Conservation (phyloP, 495 filamentous ascomycete species). For the Lophiostoma macrostomum region DNA sequence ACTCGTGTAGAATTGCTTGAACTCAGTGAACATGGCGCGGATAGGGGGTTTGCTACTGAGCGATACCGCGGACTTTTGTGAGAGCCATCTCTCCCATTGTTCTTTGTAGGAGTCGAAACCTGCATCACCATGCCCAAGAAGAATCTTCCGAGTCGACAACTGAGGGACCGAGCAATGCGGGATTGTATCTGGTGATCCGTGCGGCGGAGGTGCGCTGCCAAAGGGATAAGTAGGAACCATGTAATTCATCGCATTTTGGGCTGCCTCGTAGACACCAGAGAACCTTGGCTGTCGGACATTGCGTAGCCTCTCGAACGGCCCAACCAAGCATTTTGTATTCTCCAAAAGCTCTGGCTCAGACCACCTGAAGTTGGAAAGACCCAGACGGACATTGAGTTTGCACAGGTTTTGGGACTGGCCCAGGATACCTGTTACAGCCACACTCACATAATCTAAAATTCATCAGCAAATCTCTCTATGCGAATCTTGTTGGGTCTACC, state of each 20-base stretch:
- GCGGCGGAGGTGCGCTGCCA: too few species aligned
- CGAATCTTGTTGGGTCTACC: background rate
- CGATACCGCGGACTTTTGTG: background rate
- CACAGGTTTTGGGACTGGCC: conserved; percentile 22
- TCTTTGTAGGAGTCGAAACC: conserved; percentile 19
- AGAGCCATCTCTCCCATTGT: conserved; percentile 19
- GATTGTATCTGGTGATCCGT: background rate
- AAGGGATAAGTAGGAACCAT: too few species aligned
- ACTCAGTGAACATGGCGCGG: conserved; percentile 25
- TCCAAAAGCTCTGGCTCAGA: conserved; percentile 13
- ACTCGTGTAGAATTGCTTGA: conserved; percentile 25
- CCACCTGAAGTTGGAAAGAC: conserved; percentile 24
- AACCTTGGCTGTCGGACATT: conserved; percentile 26
- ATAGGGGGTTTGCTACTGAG: conserved; percentile 20
- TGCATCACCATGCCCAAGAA: background rate
- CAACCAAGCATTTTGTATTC: conserved; percentile 20
- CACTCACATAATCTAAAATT: conserved; percentile 23
- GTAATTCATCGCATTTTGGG: too few species aligned
- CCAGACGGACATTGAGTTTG: conserved; percentile 24
- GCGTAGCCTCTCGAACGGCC: conserved; percentile 27
- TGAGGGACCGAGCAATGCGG: conserved; percentile 22
- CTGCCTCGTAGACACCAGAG: conserved; percentile 16
- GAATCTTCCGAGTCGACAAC: conserved; percentile 5
- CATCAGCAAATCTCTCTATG: background rate
- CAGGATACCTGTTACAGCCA: conserved; percentile 23